A percentile compares a stretch with the other conserved stretches of the same genome.
Conservation (phyloP, 371 early-diverging fungal genomes). For the Rhizopus arrhizus region DNA sequence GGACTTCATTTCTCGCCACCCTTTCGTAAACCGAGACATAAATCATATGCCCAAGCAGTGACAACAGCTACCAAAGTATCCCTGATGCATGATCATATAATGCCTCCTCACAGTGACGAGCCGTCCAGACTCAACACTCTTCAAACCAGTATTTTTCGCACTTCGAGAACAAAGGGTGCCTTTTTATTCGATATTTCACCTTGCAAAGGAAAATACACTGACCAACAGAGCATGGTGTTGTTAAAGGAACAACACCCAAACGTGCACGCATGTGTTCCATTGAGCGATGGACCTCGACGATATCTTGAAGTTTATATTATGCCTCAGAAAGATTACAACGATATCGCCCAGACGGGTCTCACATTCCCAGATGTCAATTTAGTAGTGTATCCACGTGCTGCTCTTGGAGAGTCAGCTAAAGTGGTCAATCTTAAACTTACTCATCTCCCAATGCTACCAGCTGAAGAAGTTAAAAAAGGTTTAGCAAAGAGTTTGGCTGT, state of each 20-base stretch:
- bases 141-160: background rate
- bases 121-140: constrained; percentile 2
- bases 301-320: background rate
- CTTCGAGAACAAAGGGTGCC: background rate
- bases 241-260: constrained; percentile 10
- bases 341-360: background rate
- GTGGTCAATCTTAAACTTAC: background rate
- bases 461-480: background rate
- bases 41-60: background rate
- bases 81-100: constrained; percentile 1
- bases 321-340: background rate
- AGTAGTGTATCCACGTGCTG: background rate
- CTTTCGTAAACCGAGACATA: background rate
- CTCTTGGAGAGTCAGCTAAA: background rate
- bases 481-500: background rate
- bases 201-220: constrained; percentile 5
- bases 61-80: background rate
- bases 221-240: constrained; percentile 2
- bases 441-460: background rate
- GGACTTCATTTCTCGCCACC: background rate
- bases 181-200: background rate
- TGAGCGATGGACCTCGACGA: background rate
- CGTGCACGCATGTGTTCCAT: background rate
- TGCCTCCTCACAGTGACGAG: background rate
- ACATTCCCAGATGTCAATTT: background rate